phyloP scores from a whole-genome alignment of 179 eudicot genomes.

The Pouteria campechiana region DNA sequence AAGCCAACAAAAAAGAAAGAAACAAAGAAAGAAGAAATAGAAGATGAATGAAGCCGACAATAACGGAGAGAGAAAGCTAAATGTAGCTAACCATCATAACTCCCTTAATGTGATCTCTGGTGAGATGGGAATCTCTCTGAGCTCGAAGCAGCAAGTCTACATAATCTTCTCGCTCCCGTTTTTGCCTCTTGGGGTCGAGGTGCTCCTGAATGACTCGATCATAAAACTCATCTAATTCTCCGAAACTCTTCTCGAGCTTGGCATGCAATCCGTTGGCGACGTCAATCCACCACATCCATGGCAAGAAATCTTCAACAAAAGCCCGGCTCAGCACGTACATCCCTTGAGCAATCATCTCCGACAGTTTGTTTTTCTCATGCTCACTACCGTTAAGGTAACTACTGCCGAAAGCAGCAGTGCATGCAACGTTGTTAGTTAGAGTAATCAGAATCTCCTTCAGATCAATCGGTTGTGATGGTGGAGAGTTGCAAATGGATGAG shows the following conservation, averaged over 20 bases:
- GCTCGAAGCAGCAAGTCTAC: conserved; percentile 9
- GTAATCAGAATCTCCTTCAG: not conserved
- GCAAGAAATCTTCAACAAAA: conserved; percentile 7
- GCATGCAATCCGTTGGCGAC: conserved; percentile 3
- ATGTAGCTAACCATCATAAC: conserved; percentile 2
- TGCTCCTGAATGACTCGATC: conserved; percentile 9
- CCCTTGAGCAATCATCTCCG: not conserved
- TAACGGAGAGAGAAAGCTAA: no score
- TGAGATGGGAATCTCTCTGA: conserved; percentile 1
- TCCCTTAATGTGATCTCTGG: conserved; percentile 9
- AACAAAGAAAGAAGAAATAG: no score
- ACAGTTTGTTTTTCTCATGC: not conserved
- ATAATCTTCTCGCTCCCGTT: conserved; percentile 4
- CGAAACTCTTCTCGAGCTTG: conserved; percentile 6
- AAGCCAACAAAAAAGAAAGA: no score
- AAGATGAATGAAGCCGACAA: no score
- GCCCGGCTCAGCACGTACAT: not conserved
- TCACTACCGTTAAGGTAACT: not conserved
- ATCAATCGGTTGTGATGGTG: not conserved
- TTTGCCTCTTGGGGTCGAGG: not conserved
- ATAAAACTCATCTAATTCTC: not conserved
- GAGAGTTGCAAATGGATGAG: not conserved
- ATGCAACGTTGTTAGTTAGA: not conserved
- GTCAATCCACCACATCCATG: conserved; percentile 1
- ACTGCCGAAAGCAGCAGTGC: conserved; percentile 4